Base-by-base conservation (phyloP, 1,284 basidiomycete genomes). In the Cystobasidium slooffiae region DNA sequence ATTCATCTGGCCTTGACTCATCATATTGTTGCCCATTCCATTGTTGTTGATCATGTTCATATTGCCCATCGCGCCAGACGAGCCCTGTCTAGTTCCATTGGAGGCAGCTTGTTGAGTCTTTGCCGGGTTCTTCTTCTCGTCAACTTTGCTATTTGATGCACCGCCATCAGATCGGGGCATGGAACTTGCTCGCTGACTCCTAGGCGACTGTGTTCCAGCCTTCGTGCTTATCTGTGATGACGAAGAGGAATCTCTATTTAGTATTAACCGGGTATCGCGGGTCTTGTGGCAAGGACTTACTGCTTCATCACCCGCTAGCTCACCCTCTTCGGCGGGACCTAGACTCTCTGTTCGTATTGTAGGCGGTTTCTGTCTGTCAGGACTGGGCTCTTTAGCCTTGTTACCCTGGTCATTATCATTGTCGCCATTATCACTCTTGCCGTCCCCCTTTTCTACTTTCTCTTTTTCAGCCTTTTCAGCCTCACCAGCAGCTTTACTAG, bases 41-140 rank as follows among this genome's bases (percentile, higher is more conserved):
- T 61, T 66, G 41, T 58, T 56, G 49, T 66, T 51, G 65, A 6
- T 52, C 53, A 43, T 68, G n/a, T 61, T 75, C 41, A 37, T 46
- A 61, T 62, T 67, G 46, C 20, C 53, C 39, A 20, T 59, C 8
- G 8, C 47, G 37, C 91, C 91, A 79, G 84, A 88, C 78, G 31
- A 31, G 31, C 31, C 31, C 31, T 31, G 31, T 31, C 31, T 31
- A 31, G 31, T 31, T 31, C 31, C 31, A 31, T 31, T 88, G 88
- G 39, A 87, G 86, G 78, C 90, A 84, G 83, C 89, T 88, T 78
- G 89, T 88, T n/a, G 87, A 85, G 84, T 90, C 85, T 79, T 90
- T 89, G 80, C 89, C 84, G 76, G 85, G 53, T 84, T 82, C 74
- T 86, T 85, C 85, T 79, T 89, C 87, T 76, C 88, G 86, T 74